These are phyloP conservation scores for Saturnispora gosingensis DNA, from an alignment of 805 yeast species.

Conservation along the genomic window DNA sequence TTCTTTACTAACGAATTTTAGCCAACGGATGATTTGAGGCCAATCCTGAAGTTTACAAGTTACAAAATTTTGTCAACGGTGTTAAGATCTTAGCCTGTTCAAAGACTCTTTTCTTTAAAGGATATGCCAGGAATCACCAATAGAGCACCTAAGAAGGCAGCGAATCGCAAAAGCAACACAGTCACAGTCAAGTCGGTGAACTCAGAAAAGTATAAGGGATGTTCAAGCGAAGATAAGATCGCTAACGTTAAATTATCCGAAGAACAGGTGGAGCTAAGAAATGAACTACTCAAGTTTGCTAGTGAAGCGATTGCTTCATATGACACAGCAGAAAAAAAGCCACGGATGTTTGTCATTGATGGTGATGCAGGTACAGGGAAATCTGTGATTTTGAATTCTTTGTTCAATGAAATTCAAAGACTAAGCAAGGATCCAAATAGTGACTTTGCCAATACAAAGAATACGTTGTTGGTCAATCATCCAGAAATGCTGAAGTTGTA, in stretches of 20 bases:
- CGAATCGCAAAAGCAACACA: not conserved
- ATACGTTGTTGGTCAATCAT: constrained; percentile 36
- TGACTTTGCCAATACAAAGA: constrained; percentile 21
- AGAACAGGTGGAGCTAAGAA: constrained; percentile 29
- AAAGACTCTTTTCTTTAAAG: not conserved
- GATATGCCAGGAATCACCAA: not conserved
- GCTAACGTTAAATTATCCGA: constrained; percentile 29
- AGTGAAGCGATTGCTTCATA: constrained; percentile 17
- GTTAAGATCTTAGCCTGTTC: not conserved
- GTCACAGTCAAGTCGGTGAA: not conserved
- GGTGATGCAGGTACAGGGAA: constrained; percentile 45
- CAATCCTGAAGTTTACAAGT: not conserved
- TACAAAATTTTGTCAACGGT: not conserved
- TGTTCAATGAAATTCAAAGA: constrained; percentile 35
- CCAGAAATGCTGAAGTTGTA: constrained; percentile 41
- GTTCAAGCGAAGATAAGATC: constrained; percentile 24
- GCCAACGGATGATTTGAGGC: not conserved
- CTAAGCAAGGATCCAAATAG: constrained; percentile 15
- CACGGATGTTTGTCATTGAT: constrained; percentile 32
- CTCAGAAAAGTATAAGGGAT: constrained; percentile 1
- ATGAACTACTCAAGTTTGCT: constrained; percentile 25
- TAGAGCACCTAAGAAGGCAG: not conserved
- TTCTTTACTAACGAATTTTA: not conserved
- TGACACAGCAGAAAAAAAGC: constrained; percentile 16
- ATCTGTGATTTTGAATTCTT: constrained; percentile 33